Evolutionary conservation across 2,329 filamentous ascomycete species (phyloP).

Genomic region (Onygenales sp.): DNA sequence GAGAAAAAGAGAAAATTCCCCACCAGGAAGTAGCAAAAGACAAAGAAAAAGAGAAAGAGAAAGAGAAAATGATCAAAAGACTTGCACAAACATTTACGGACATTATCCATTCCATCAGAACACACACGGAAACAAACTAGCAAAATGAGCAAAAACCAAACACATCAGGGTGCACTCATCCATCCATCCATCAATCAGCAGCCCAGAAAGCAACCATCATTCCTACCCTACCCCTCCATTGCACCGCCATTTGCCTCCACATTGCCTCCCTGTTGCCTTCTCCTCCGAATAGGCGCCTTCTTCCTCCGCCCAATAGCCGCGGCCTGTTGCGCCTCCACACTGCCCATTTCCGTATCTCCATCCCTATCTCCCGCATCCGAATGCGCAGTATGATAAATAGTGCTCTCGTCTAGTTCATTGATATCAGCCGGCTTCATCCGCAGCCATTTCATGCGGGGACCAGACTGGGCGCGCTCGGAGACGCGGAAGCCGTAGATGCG

Average conservation of each 20-base stretch:
- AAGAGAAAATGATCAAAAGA: neutral
- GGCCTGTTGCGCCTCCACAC: constrained; percentile 21
- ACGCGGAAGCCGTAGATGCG: constrained; percentile 96
- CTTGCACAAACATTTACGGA: neutral
- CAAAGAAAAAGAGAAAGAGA: neutral
- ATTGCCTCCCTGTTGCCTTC: constrained; percentile 22
- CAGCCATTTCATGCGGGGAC: constrained; percentile 95
- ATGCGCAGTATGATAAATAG: constrained; percentile 26
- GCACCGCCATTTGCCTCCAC: constrained; percentile 25
- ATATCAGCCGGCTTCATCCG: constrained; percentile 73
- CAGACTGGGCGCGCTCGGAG: constrained; percentile 77
- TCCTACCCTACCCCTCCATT: constrained; percentile 14
- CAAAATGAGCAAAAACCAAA: neutral
- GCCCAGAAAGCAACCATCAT: neutral
- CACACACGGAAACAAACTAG: constrained; percentile 1
- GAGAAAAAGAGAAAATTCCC: neutral
- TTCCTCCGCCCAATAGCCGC: constrained; percentile 29
- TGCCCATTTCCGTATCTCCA: constrained; percentile 31
- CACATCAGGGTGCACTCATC: neutral
- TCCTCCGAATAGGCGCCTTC: constrained; percentile 34
- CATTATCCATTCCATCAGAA: constrained; percentile 5
- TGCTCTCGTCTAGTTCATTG: constrained; percentile 68
- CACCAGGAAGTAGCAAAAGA: neutral
- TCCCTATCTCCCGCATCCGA: constrained; percentile 25
- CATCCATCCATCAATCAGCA: neutral